Conservation (phyloP, 2,329 filamentous ascomycete species). For the Amylocarpus encephaloides region DNA sequence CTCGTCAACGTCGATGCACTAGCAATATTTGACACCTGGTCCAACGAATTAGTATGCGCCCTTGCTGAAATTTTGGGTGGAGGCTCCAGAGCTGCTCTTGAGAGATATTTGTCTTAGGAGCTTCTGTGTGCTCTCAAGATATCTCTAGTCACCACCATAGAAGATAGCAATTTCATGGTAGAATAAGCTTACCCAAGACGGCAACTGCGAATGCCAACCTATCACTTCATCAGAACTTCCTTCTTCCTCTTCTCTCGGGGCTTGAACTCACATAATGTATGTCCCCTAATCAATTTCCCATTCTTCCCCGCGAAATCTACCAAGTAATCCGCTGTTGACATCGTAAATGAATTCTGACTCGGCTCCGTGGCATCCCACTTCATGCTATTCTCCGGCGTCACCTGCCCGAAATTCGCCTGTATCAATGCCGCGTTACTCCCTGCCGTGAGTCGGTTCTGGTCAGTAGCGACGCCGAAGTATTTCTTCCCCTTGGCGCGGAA, state of each 20-base stretch:
- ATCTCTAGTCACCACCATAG: too few species aligned
- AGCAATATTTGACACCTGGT: slow-evolving; percentile 49
- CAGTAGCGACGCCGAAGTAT: slow-evolving; percentile 54
- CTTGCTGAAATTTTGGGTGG: too few species aligned
- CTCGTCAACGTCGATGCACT: slow-evolving; percentile 45
- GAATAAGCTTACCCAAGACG: too few species aligned
- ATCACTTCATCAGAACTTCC: slow-evolving; percentile 49
- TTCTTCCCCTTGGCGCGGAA: slow-evolving; percentile 58
- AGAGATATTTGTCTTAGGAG: too few species aligned
- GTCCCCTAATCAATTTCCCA: slow-evolving; percentile 54
- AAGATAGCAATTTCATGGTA: too few species aligned
- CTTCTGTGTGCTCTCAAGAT: too few species aligned
- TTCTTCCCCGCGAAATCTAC: slow-evolving; percentile 52
- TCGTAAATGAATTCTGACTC: slow-evolving; percentile 47
- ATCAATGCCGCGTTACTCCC: slow-evolving; percentile 51
- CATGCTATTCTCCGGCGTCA: slow-evolving; percentile 65
- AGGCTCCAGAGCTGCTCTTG: too few species aligned
- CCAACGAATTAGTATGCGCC: too few species aligned
- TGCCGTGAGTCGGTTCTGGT: slow-evolving; percentile 44
- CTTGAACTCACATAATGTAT: slow-evolving; percentile 72
- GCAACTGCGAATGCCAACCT: slow-evolving; percentile 57
- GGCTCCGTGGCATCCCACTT: slow-evolving; percentile 58
- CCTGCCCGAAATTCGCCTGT: slow-evolving; percentile 54
- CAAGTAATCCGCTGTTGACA: slow-evolving; percentile 49
- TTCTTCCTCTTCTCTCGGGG: slow-evolving; percentile 42